Base-by-base conservation (phyloP, 805 yeast genomes). In the Metschnikowia noctiluminum region DNA sequence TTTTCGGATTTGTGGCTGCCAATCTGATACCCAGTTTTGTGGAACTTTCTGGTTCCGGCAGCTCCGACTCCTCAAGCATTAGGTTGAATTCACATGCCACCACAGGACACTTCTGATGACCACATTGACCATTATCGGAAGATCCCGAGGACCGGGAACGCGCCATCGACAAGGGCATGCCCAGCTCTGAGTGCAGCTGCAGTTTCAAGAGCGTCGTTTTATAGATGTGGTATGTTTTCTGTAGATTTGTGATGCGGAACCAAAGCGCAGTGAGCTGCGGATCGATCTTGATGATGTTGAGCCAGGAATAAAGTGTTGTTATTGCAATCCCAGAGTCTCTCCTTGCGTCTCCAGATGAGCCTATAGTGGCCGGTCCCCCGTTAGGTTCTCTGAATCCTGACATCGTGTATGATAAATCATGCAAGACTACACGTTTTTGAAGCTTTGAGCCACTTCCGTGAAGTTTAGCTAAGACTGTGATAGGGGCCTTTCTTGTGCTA, bases 191-290 rank as follows among this genome's bases (percentile, higher is more conserved):
- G 26, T 43, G 15, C 13, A 6, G 42, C 39, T 32, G 38, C 37
- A 26, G 36, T 35, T 54, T 51, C 35, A 60, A 46, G 32, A 56
- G 43, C 36, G 55, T 56, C 50, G 62, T 59, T 52, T 71, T 72
- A 58, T 69, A 73, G 38, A 62, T 52, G 48, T 67, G 70, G 57
- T 73, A 73, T 11, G 68, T 60, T 43, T 70, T 71, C 53, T 72
- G 78, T 49, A 73, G 57, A 43, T 63, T 67, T 31, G 71, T 68
- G 50, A 73, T 71, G 41, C 66, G 68, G 46, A 56, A 63, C 78
- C 78, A 73, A 40, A 73, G 60, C 3, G 64, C 57, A 14, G 75
- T 68, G 35, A 73, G 61, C 38, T 69, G 71, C 0, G 74, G 74
- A 52, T 73, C 78, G 14, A 71, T 45, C 43, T 63, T 64, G 46